Percentiles rank a stretch among this genome's conserved stretches.
These are phyloP conservation scores for Pestalotiopsis sp. DNA, from an alignment of 2,329 filamentous ascomycete species.

Conservation along the genomic window DNA sequence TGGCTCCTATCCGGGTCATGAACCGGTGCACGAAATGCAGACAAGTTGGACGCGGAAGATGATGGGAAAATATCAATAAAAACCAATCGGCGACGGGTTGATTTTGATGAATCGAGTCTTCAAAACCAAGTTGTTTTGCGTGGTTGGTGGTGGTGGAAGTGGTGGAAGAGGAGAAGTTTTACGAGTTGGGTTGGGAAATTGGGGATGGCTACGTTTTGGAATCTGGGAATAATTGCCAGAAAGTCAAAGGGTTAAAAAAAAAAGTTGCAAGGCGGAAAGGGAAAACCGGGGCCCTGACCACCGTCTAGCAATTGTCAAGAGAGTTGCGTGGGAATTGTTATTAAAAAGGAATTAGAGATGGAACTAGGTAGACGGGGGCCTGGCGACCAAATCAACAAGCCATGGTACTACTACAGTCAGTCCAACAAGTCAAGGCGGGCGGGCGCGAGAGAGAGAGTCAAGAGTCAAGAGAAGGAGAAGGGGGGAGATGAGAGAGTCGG, in stretches of 20 bases:
- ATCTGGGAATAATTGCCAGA: slow-evolving; percentile 45
- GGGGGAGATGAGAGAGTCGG: neutral
- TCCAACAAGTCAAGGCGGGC: neutral
- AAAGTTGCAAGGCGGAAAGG: slow-evolving; percentile 27
- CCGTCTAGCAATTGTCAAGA: slow-evolving; percentile 32
- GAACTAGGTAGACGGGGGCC: slow-evolving; percentile 31
- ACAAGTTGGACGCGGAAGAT: slow-evolving; percentile 26
- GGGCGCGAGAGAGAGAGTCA: neutral
- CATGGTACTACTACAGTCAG: neutral
- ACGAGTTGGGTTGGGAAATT: slow-evolving; percentile 40
- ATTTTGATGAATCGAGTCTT: slow-evolving; percentile 37
- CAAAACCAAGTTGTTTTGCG: slow-evolving; percentile 32
- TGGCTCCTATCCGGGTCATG: slow-evolving; percentile 17
- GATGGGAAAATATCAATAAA: slow-evolving; percentile 29
- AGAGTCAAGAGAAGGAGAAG: neutral
- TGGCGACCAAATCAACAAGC: slow-evolving; percentile 11
- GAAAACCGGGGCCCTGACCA: slow-evolving; percentile 49
- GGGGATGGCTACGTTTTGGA: slow-evolving; percentile 56
- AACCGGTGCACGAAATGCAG: slow-evolving; percentile 27
- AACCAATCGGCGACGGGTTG: slow-evolving; percentile 35
- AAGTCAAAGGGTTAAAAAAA: slow-evolving; percentile 36
- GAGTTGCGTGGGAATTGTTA: slow-evolving; percentile 42
- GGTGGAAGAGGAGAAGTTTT: slow-evolving; percentile 31
- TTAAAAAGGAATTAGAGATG: slow-evolving; percentile 40
- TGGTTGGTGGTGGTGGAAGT: slow-evolving; percentile 29